These are phyloP conservation scores for Komagataella mondaviorum DNA, from an alignment of 805 yeast genomes.

Conservation along the genomic window DNA sequence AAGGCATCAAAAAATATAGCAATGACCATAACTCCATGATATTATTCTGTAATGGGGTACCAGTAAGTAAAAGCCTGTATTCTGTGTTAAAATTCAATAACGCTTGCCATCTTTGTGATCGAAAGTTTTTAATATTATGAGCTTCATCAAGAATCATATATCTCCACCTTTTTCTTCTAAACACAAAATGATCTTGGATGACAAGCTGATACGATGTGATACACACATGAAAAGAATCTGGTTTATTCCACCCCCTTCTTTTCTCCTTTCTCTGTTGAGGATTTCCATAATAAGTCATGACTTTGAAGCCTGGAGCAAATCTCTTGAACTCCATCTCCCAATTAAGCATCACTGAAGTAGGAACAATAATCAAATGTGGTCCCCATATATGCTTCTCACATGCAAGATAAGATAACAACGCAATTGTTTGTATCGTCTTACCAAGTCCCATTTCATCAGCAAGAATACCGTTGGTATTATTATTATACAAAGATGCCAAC, in stretches of 20 bases:
- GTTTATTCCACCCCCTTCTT: conserved; percentile 95
- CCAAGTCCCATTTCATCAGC: conserved; percentile 99
- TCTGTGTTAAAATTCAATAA: conserved; percentile 86
- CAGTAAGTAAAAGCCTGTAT: conserved; percentile 77
- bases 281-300: conserved; percentile 88
- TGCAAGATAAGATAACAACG: conserved; percentile 76
- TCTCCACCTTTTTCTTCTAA: conserved; percentile 86
- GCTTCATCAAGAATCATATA: conserved; percentile 98
- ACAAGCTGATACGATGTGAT: conserved; percentile 95
- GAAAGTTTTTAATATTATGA: conserved; percentile 90
- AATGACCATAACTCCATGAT: conserved; percentile 94
- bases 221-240: conserved; percentile 91
- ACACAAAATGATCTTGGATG: conserved; percentile 93
- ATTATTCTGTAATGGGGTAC: conserved; percentile 95
- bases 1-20: conserved; percentile 91
- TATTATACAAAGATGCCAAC: conserved; percentile 88
- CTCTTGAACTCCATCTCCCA: conserved; percentile 99
- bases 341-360: conserved; percentile 92
- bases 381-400: conserved; percentile 96
- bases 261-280: conserved; percentile 95
- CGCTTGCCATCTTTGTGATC: conserved; percentile 97
- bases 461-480: conserved; percentile 87
- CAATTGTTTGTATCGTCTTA: conserved; percentile 91
- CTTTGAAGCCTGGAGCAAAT: conserved; percentile 96
- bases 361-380: conserved; percentile 93